Evolutionary conservation across 2,329 filamentous ascomycete genomes (phyloP).

Genomic region (Emergomyces africanus): DNA sequence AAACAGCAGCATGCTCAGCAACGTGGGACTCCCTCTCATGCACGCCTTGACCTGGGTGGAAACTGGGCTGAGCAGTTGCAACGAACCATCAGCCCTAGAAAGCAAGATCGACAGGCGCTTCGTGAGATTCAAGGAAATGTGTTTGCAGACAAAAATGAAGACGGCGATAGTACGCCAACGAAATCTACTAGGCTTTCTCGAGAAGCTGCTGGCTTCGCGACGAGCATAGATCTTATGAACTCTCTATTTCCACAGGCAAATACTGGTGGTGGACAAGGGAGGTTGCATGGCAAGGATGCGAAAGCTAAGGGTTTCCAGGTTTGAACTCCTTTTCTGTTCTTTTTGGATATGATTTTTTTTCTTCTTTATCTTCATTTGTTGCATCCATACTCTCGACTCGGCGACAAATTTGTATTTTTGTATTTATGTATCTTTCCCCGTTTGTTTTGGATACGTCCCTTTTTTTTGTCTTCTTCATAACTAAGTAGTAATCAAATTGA

Average conservation of each 20-base stretch:
- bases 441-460: not conserved
- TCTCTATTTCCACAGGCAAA: conserved; percentile 66
- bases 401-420: conserved; percentile 14
- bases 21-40: conserved; percentile 38
- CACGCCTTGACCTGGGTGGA: conserved; percentile 48
- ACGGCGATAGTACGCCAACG: conserved; percentile 15
- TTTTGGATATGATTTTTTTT: conserved; percentile 26
- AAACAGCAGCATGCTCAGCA: conserved; percentile 10
- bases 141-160: conserved; percentile 37
- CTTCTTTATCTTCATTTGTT: conserved; percentile 19
- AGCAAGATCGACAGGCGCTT: conserved; percentile 70
- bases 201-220: conserved; percentile 58
- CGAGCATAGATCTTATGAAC: conserved; percentile 92
- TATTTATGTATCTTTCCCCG: conserved; percentile 11
- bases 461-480: conserved; percentile 3
- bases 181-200: conserved; percentile 10
- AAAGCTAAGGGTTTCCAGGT: conserved; percentile 71
- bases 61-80: conserved; percentile 92
- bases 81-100: conserved; percentile 85
- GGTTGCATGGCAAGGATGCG: conserved; percentile 39
- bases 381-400: conserved; percentile 10
- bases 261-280: conserved; percentile 34
- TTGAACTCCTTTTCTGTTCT: conserved; percentile 48
- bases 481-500: conserved; percentile 24
- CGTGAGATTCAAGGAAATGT: conserved; percentile 50